phyloP scores from a whole-genome alignment of 768 basidiomycete species.

The Mycena galericulata region DNA sequence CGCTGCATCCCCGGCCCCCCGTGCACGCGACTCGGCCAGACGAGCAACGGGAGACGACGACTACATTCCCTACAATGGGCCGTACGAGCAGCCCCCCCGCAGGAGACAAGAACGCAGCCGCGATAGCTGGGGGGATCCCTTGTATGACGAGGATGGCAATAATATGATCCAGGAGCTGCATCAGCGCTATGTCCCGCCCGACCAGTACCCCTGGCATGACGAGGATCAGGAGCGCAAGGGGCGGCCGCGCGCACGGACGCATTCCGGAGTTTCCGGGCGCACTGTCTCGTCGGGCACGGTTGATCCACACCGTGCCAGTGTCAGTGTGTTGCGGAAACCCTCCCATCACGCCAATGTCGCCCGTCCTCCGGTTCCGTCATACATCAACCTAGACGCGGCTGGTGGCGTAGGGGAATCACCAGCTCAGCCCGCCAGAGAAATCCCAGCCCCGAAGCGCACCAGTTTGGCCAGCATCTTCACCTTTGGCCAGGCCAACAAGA shows the following conservation, averaged over 20 bases:
- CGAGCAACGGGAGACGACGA: conserved; percentile 58
- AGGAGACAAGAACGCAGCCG: conserved; percentile 42
- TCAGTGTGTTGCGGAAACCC: conserved; percentile 47
- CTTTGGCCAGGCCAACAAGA: conserved; percentile 51
- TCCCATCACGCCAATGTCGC: conserved; percentile 45
- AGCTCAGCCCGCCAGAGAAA: conserved; percentile 48
- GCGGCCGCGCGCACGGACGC: conserved; percentile 48
- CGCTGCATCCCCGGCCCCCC: conserved; percentile 17
- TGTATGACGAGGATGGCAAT: conserved; percentile 45
- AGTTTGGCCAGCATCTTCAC: conserved; percentile 68
- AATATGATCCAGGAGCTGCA: conserved; percentile 45
- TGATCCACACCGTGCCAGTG: conserved; percentile 50
- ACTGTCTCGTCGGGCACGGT: conserved; percentile 53
- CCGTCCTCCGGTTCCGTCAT: conserved; percentile 52
- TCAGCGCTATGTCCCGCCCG: conserved; percentile 41
- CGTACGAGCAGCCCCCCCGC: conserved; percentile 58
- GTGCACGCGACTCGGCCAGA: conserved; percentile 10
- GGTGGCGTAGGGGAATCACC: conserved; percentile 81
- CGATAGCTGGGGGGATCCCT: conserved; percentile 57
- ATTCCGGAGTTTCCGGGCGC: conserved; percentile 57
- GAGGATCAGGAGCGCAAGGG: conserved; percentile 38
- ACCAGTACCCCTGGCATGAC: conserved; percentile 28
- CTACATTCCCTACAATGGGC: conserved; percentile 76
- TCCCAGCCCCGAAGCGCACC: conserved; percentile 52
- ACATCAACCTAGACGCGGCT: conserved; percentile 57